These are phyloP conservation scores for Calonectria multiphialidica DNA, from an alignment of 2,329 filamentous ascomycete genomes.

Conservation along the genomic window DNA sequence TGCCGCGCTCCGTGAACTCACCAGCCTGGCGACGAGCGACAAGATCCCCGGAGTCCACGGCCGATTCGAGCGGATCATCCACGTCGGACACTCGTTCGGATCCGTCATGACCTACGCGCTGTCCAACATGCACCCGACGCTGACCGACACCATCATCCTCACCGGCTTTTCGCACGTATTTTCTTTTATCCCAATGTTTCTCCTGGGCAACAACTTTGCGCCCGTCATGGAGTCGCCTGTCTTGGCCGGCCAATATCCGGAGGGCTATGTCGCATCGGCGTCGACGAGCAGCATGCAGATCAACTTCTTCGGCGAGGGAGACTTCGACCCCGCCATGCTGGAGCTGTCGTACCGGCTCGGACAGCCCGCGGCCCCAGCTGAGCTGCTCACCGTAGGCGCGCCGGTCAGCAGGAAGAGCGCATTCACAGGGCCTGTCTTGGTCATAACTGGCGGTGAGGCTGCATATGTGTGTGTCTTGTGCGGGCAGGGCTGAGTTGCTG, in stretches of 20 bases:
- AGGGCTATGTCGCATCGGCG: conserved; percentile 66
- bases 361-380: conserved; percentile 69
- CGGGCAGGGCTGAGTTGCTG: conserved; percentile 21
- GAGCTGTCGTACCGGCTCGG: conserved; percentile 57
- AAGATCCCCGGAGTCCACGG: conserved; percentile 55
- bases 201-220: conserved; percentile 60
- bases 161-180: conserved; percentile 69
- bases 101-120: conserved; percentile 69
- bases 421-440: conserved; percentile 67
- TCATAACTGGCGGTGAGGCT: conserved; percentile 67
- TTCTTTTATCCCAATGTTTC: conserved; percentile 57
- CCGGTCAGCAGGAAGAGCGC: conserved; percentile 47
- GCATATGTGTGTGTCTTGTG: background rate
- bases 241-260: conserved; percentile 49
- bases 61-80: conserved; percentile 60
- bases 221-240: conserved; percentile 51
- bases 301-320: conserved; percentile 63
- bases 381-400: conserved; percentile 67
- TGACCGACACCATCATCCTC: conserved; percentile 69
- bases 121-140: conserved; percentile 61
- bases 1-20: conserved; percentile 67
- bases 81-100: conserved; percentile 75
- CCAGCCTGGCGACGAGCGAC: conserved; percentile 59
- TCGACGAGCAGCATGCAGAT: conserved; percentile 62
- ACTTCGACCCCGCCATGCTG: conserved; percentile 68